A percentile compares a stretch with the other conserved stretches of the same genome.
phyloP scores from a whole-genome alignment of 495 filamentous ascomycete species.

The Talaromyces proteolyticus region DNA sequence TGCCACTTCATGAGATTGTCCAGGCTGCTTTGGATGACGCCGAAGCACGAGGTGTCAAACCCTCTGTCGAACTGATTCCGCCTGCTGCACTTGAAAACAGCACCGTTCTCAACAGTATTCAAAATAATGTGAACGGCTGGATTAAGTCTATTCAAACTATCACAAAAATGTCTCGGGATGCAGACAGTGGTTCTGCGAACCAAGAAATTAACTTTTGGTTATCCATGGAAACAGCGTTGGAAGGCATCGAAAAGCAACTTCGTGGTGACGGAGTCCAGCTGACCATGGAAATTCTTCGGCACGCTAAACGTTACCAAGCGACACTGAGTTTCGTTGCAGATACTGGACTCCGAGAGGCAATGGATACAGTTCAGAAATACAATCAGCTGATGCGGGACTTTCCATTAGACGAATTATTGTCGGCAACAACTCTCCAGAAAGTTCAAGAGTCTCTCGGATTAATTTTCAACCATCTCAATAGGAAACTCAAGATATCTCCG shows the following conservation, averaged over 20 bases:
- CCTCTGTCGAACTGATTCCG: conserved; percentile 72
- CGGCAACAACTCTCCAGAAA: conserved; percentile 82
- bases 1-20: conserved; percentile 81
- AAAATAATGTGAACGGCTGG: conserved; percentile 91
- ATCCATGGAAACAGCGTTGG: conserved; percentile 86
- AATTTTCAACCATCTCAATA: conserved; percentile 92
- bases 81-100: conserved; percentile 69
- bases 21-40: conserved; percentile 78
- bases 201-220: conserved; percentile 99
- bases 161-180: conserved; percentile 87
- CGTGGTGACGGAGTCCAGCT: conserved; percentile 82
- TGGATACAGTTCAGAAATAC: conserved; percentile 93
- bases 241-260: conserved; percentile 83
- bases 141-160: conserved; percentile 98
- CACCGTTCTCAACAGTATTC: conserved; percentile 86
- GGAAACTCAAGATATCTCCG: conserved; percentile 89
- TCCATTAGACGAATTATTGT: conserved; percentile 87
- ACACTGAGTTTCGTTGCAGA: conserved; percentile 94
- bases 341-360: conserved; percentile 90
- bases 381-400: conserved; percentile 99
- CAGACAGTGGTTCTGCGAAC: conserved; percentile 79
- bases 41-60: conserved; percentile 51
- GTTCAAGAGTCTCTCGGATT: conserved; percentile 82
- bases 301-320: conserved; percentile 94
- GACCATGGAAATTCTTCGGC: conserved; percentile 87